Conservation (phyloP, 495 filamentous ascomycete species). For the Daldinia bambusicola region DNA sequence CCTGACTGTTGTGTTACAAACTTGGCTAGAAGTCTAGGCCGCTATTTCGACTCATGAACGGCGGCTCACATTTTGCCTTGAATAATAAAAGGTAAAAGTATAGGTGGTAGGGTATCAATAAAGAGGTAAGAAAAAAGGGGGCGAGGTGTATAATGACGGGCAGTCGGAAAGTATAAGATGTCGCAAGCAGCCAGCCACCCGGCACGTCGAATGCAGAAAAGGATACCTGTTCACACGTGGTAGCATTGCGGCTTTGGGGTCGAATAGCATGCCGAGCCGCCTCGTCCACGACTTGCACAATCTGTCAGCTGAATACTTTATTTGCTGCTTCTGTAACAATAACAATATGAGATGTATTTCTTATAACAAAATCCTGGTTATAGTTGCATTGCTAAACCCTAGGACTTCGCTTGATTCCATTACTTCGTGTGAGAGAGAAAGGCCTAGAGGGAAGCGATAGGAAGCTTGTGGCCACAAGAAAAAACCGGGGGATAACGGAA, state of each 20-base stretch:
- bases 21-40: not conserved
- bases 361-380: not conserved
- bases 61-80: not conserved
- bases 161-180: constrained; percentile 7
- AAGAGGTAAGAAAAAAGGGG: not conserved
- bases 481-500: not conserved
- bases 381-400: not conserved
- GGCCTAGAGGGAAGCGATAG: not conserved
- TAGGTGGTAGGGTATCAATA: constrained; percentile 7
- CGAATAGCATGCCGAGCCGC: constrained; percentile 12
- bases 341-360: not conserved
- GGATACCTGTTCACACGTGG: constrained; percentile 32
- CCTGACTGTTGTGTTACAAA: not conserved
- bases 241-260: constrained; percentile 6
- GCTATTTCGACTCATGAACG: not conserved
- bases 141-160: constrained; percentile 14
- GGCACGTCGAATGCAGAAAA: constrained; percentile 18
- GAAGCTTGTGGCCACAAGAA: not conserved
- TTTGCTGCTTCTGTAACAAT: not conserved
- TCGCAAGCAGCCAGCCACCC: constrained; percentile 5
- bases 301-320: not conserved
- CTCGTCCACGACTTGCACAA: not conserved
- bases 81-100: not conserved
- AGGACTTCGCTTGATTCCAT: not conserved
- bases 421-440: not conserved